Conservation (phyloP, 2,329 filamentous ascomycete species). For the Coleophoma crateriformis region DNA sequence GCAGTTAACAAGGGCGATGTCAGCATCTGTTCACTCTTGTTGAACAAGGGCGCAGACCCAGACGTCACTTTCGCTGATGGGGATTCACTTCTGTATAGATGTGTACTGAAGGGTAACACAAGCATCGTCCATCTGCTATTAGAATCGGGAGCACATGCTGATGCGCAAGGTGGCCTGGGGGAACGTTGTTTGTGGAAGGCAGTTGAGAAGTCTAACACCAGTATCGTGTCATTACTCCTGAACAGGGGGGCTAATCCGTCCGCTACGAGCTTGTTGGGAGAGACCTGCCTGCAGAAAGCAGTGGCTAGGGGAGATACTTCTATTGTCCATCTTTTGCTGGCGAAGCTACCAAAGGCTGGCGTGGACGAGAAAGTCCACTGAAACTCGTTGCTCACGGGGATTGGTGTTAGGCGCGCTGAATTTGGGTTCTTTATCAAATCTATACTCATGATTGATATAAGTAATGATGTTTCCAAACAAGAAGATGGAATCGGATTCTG, state of each 20-base stretch:
- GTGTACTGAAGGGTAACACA: slow-evolving; percentile 4
- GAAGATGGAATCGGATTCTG: too few species aligned
- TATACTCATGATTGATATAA: too few species aligned
- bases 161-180: slow-evolving; percentile 1
- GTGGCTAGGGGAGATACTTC: not conserved
- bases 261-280: not conserved
- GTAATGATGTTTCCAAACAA: too few species aligned
- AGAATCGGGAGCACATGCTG: slow-evolving; percentile 5
- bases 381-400: too few species aligned
- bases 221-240: not conserved
- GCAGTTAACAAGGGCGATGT: slow-evolving; percentile 6
- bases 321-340: not conserved
- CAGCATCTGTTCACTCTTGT: slow-evolving; percentile 3
- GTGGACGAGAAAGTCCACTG: too few species aligned
- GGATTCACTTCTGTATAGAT: slow-evolving; percentile 6
- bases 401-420: too few species aligned
- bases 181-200: slow-evolving; percentile 2
- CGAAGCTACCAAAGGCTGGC: too few species aligned
- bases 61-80: slow-evolving; percentile 3
- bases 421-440: too few species aligned
- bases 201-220: not conserved
- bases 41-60: slow-evolving; percentile 6
- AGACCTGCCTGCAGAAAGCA: not conserved
- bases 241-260: not conserved
- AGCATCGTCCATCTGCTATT: slow-evolving; percentile 6